A percentile compares a stretch with the other conserved stretches of the same genome.
These are phyloP conservation scores for Sordariomycetes sp. DNA, from an alignment of 2,329 filamentous ascomycete species.

Conservation along the genomic window DNA sequence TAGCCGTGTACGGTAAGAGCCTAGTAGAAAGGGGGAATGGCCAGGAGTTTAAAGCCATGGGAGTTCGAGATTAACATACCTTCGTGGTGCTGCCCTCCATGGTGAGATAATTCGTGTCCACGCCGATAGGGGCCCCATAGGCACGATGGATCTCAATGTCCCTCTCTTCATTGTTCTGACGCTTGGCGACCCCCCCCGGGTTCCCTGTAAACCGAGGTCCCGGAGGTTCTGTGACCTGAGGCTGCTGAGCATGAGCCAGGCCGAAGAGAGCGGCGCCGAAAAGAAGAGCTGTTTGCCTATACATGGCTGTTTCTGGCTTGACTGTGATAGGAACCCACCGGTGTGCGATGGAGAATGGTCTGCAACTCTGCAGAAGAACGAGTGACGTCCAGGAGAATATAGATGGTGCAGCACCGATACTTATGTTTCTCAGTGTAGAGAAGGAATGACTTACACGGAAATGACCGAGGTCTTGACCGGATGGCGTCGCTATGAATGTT, in stretches of 20 bases:
- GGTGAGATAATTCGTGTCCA: slow-evolving; percentile 1
- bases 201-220: neutral
- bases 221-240: neutral
- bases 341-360: neutral
- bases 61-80: neutral
- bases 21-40: too few species aligned
- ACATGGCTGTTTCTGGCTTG: neutral
- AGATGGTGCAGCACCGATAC: neutral
- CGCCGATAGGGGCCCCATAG: slow-evolving; percentile 3
- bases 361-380: neutral
- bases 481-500: too few species aligned
- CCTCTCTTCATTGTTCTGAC: too few species aligned
- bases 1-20: neutral
- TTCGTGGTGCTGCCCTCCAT: slow-evolving; percentile 1
- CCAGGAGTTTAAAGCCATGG: neutral
- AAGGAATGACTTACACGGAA: too few species aligned
- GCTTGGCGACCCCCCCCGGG: neutral
- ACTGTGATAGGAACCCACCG: neutral
- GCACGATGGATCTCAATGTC: neutral
- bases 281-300: neutral
- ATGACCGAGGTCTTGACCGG: too few species aligned
- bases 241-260: neutral
- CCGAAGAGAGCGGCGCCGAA: neutral
- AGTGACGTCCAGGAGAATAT: neutral
- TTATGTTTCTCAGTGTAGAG: too few species aligned